These are phyloP conservation scores for Aspergillus cavernicola DNA, from an alignment of 495 filamentous ascomycete genomes.

Conservation along the genomic window DNA sequence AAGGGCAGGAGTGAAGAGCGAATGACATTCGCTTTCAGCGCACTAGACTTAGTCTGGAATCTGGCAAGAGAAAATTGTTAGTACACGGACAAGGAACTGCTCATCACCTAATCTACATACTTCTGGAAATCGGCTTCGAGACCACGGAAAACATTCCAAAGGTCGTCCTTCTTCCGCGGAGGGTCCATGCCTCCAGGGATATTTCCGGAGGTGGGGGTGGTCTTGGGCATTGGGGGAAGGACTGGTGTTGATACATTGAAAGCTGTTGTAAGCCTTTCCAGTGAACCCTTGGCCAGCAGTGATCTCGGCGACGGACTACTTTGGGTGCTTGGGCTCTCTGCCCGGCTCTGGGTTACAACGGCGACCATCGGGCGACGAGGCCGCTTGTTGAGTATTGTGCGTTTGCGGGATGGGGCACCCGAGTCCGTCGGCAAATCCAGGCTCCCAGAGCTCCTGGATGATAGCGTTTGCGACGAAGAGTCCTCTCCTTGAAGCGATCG, in stretches of 20 bases:
- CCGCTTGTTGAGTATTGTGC: slow-evolving; percentile 41
- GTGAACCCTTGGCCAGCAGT: slow-evolving; percentile 55
- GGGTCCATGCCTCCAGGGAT: slow-evolving; percentile 41
- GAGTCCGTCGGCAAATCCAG: slow-evolving; percentile 28
- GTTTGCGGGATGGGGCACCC: slow-evolving; percentile 28
- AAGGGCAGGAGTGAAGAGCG: slow-evolving; percentile 81
- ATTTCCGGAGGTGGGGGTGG: slow-evolving; percentile 26
- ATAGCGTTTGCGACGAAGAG: slow-evolving; percentile 30
- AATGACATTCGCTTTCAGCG: slow-evolving; percentile 76
- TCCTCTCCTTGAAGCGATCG: slow-evolving; percentile 36
- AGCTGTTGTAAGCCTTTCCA: slow-evolving; percentile 52
- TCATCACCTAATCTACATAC: slow-evolving; percentile 34
- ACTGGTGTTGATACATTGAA: slow-evolving; percentile 43
- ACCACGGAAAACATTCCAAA: slow-evolving; percentile 81
- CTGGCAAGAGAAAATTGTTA: slow-evolving; percentile 19
- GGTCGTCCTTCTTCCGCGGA: slow-evolving; percentile 68
- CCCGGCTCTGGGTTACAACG: slow-evolving; percentile 44
- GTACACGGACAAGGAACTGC: neutral
- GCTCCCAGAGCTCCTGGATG: slow-evolving; percentile 5
- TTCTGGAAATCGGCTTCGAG: slow-evolving; percentile 82
- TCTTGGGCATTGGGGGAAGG: slow-evolving; percentile 51
- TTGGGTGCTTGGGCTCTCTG: slow-evolving; percentile 39
- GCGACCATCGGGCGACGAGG: slow-evolving; percentile 51
- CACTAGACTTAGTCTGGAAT: slow-evolving; percentile 73
- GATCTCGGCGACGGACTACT: slow-evolving; percentile 48